Conservation (phyloP, 345 rosid species). For the Eucalyptus melliodora region DNA sequence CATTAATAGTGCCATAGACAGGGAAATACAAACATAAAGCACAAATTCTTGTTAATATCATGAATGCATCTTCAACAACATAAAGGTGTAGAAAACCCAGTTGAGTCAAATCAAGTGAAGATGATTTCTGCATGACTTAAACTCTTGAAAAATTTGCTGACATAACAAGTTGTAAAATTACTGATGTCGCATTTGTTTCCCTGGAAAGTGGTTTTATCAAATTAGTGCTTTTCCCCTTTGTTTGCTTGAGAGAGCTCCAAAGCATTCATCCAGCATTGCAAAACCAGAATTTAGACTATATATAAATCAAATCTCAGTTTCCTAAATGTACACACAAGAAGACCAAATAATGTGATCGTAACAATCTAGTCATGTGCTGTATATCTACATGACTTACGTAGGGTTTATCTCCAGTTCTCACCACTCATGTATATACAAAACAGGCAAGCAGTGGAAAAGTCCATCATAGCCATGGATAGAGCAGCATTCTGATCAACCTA, state of each 20-base stretch:
- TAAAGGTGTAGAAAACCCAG: background rate
- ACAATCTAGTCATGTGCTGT: background rate
- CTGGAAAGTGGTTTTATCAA: background rate
- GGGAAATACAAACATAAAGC: background rate
- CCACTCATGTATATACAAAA: background rate
- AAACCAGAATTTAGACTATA: background rate
- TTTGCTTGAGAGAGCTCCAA: background rate
- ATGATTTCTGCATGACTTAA: background rate
- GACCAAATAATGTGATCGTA: background rate
- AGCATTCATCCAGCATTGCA: background rate
- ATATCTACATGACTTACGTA: background rate
- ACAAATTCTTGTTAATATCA: background rate
- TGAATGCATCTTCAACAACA: background rate
- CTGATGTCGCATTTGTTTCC: background rate
- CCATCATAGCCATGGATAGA: background rate
- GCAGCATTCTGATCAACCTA: background rate
- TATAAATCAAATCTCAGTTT: background rate
- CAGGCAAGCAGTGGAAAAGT: background rate
- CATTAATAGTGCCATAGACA: background rate
- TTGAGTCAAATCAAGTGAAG: background rate
- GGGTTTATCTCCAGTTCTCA: background rate
- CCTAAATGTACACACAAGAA: background rate
- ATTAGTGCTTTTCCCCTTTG: background rate
- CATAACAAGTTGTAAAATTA: background rate
- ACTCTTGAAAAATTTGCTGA: background rate